Evolutionary conservation across 129 eudicot species (phyloP), one percentile per base, ranked within the genome.

Genomic region (Mikania micrantha): DNA sequence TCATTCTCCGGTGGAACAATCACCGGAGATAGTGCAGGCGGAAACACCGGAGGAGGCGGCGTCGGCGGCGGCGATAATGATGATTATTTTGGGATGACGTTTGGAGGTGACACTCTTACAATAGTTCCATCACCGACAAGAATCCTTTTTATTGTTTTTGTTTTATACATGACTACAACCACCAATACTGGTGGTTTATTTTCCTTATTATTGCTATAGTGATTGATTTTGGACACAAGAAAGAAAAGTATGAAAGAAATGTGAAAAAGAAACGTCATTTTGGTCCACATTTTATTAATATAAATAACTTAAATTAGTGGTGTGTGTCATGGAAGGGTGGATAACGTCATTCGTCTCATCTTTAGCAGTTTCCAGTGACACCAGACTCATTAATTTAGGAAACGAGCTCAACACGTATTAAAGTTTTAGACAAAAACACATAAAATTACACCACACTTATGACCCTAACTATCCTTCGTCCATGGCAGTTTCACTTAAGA

Each of bases 11-110:
- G 71, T 56, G 88, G 92, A 31, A 45, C 83, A 25, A 71, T 84
- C 42, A 73, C 81, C 28, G 87, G 84, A 22, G 82, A 79, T 31
- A 74, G 85, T 1, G 66, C 76, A 24, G 74, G 76, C 8, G 82
- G 90, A 45, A 74, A 63, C 57, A 66, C 66, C 0, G 81, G 84
- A 20, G 61, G 74, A 29, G 63, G 76, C 5, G 74, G 78, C 24
- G 72, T 52, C 2, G 63, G 76, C 5, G 74, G 78, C 24, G 72
- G 58, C 2, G 52, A 63, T 9, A 83, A 71, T 36, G 81, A 67
- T 36, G 87, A 87, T 63, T 78, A 62, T 44, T 83, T 81, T 22
- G 95, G 89, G 57, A 87, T 84, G 95, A 73, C 76, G 39, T 87
- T 81, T 12, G 89, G 81, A 7, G 72, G 81, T 48, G 83, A 83